phyloP scores from a whole-genome alignment of 1,139 yeast genomes.

The Pichia sp. region DNA sequence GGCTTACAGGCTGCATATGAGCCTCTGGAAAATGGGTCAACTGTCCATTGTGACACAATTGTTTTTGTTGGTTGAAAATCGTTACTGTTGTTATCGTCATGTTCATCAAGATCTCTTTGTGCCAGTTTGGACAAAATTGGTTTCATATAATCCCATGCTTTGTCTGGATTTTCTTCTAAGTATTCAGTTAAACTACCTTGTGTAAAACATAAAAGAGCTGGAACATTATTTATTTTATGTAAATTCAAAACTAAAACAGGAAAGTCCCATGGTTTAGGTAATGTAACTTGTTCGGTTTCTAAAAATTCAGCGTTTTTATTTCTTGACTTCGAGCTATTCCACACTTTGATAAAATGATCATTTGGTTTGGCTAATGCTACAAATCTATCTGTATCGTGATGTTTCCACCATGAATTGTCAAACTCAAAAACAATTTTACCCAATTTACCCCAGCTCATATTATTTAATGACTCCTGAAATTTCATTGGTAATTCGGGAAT shows the following conservation, averaged over 20 bases:
- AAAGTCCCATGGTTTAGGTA: constrained; percentile 38
- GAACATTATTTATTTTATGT: constrained; percentile 34
- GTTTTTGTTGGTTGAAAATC: constrained; percentile 40
- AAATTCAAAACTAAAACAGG: constrained; percentile 49
- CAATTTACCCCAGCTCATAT: constrained; percentile 60
- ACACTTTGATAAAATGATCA: constrained; percentile 4
- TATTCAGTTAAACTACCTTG: constrained; percentile 64
- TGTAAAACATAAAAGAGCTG: constrained; percentile 54
- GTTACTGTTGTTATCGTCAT: neutral
- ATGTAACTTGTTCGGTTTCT: neutral
- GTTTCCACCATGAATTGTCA: constrained; percentile 58
- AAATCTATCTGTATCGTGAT: constrained; percentile 42
- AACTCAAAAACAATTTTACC: constrained; percentile 79
- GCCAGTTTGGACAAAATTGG: constrained; percentile 35
- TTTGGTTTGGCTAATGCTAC: constrained; percentile 40
- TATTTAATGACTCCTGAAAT: constrained; percentile 40
- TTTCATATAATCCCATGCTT: constrained; percentile 38
- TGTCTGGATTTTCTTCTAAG: constrained; percentile 37
- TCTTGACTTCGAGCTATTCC: neutral
- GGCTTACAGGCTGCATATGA: constrained; percentile 66
- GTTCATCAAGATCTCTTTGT: constrained; percentile 1
- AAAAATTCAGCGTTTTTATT: neutral
- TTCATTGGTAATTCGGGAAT: constrained; percentile 49
- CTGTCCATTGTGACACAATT: constrained; percentile 63
- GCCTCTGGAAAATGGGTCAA: constrained; percentile 63